Percentiles rank a stretch among this genome's conserved stretches.
Conservation (phyloP, 805 yeast species). For the Zygoascus ofunaensis region DNA sequence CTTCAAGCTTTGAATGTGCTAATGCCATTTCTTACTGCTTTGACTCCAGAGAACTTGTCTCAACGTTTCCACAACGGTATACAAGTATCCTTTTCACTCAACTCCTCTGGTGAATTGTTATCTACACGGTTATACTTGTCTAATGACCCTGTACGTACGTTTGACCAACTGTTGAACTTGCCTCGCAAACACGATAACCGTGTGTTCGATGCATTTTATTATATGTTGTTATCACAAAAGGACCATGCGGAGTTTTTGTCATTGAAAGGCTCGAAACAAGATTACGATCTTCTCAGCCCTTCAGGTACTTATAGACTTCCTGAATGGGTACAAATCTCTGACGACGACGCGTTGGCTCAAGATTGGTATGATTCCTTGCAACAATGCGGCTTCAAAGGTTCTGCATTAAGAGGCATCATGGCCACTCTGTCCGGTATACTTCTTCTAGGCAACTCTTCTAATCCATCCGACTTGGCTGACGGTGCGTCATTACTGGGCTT, state of each 20-base stretch:
- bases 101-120: constrained; percentile 25
- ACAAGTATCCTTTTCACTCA: constrained; percentile 25
- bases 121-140: constrained; percentile 24
- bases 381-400: constrained; percentile 28
- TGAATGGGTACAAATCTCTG: constrained; percentile 29
- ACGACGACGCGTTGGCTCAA: constrained; percentile 31
- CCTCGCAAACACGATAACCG: constrained; percentile 21
- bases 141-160: constrained; percentile 23
- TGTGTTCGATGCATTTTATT: constrained; percentile 31
- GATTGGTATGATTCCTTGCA: constrained; percentile 33
- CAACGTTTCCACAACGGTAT: constrained; percentile 29
- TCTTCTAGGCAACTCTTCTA: constrained; percentile 27
- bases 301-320: constrained; percentile 27
- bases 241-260: constrained; percentile 23
- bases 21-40: constrained; percentile 31
- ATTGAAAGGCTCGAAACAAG: constrained; percentile 22
- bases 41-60: constrained; percentile 29
- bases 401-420: constrained; percentile 26
- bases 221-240: constrained; percentile 26
- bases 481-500: constrained; percentile 35
- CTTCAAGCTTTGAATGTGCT: constrained; percentile 29
- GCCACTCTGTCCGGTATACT: constrained; percentile 32
- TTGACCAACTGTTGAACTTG: constrained; percentile 26
- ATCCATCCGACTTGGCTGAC: constrained; percentile 29
- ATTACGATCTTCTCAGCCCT: constrained; percentile 24